phyloP scores from a whole-genome alignment of 495 filamentous ascomycete species.

The Aspergillus cavernicola region DNA sequence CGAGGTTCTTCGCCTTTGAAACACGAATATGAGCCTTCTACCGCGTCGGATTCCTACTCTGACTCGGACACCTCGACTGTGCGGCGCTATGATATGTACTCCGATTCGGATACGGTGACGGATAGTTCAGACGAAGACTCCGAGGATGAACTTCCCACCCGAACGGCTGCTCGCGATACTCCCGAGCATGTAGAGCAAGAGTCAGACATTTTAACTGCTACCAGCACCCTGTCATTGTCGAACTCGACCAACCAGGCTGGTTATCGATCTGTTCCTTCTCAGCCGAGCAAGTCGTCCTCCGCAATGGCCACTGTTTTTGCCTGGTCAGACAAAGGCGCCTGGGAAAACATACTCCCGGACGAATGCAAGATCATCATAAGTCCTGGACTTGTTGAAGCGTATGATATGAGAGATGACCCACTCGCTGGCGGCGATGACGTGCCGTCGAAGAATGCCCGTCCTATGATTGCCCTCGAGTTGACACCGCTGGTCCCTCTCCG shows the following conservation, averaged over 20 bases:
- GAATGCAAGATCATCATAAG: slow-evolving; percentile 78
- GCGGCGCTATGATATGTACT: slow-evolving; percentile 45
- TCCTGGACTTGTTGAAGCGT: slow-evolving; percentile 84
- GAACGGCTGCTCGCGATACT: slow-evolving; percentile 19
- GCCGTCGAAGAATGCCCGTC: slow-evolving; percentile 43
- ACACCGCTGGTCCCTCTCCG: slow-evolving; percentile 86
- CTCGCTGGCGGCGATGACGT: slow-evolving; percentile 16
- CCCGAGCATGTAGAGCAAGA: slow-evolving; percentile 19
- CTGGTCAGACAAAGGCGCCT: slow-evolving; percentile 78
- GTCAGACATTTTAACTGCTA: slow-evolving; percentile 35
- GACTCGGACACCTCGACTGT: slow-evolving; percentile 52
- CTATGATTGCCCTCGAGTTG: slow-evolving; percentile 75
- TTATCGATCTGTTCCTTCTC: slow-evolving; percentile 53
- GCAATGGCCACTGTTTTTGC: slow-evolving; percentile 75
- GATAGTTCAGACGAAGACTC: slow-evolving; percentile 55
- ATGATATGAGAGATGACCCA: slow-evolving; percentile 52
- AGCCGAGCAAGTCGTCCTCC: slow-evolving; percentile 55
- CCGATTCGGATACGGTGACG: slow-evolving; percentile 39
- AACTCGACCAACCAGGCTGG: slow-evolving; percentile 71
- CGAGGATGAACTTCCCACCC: slow-evolving; percentile 43
- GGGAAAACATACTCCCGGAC: slow-evolving; percentile 72
- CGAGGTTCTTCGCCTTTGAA: slow-evolving; percentile 92
- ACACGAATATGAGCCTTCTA: slow-evolving; percentile 95
- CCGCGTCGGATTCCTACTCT: slow-evolving; percentile 57
- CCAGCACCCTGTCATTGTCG: slow-evolving; percentile 63